Conservation (phyloP, 2,329 filamentous ascomycete species). For the Phaeoacremonium minimum region DNA sequence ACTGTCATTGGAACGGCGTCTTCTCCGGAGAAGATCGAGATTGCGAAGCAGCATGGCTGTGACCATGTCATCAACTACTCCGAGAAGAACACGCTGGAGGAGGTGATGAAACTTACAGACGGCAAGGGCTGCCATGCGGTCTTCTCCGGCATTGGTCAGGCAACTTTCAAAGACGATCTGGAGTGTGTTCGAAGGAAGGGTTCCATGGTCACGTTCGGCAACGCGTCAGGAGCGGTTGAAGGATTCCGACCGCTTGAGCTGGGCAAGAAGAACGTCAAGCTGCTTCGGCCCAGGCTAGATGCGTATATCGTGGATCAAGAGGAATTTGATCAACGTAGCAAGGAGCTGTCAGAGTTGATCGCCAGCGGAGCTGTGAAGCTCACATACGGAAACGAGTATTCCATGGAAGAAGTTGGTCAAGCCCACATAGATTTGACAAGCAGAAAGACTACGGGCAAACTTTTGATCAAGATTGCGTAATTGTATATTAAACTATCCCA, state of each 20-base stretch:
- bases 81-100: constrained; percentile 49
- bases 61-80: constrained; percentile 69
- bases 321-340: constrained; percentile 37
- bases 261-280: constrained; percentile 60
- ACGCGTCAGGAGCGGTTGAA: constrained; percentile 58
- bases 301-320: constrained; percentile 58
- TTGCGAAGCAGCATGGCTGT: constrained; percentile 69
- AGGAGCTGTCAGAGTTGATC: constrained; percentile 11
- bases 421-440: constrained; percentile 9
- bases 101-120: constrained; percentile 64
- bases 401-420: constrained; percentile 9
- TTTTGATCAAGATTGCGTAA: constrained; percentile 10
- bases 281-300: constrained; percentile 60
- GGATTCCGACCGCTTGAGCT: constrained; percentile 42
- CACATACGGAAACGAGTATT: constrained; percentile 10
- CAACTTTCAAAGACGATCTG: constrained; percentile 46
- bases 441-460: constrained; percentile 10
- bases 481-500: background rate
- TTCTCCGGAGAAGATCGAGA: constrained; percentile 65
- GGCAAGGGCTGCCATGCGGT: constrained; percentile 72
- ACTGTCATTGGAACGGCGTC: constrained; percentile 77
- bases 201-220: constrained; percentile 62
- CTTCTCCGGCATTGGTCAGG: constrained; percentile 80
- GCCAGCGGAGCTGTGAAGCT: constrained; percentile 11
- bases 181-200: constrained; percentile 48